Conservation (phyloP, 768 basidiomycete species). For the Lanmaoa pseudosensibilis region DNA sequence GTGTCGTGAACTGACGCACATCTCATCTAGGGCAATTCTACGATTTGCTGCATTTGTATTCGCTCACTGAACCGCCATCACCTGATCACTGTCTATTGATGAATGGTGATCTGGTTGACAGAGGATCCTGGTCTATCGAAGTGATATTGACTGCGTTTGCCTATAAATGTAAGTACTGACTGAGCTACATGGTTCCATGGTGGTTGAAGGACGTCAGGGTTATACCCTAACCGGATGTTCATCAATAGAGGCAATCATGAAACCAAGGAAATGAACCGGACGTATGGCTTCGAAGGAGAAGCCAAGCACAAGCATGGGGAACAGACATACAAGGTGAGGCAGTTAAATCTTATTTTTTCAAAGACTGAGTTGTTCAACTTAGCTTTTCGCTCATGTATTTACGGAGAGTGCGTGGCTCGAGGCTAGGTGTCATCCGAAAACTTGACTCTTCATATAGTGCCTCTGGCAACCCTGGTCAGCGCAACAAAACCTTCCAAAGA, state of each 20-base stretch:
- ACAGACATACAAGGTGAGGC: conserved; percentile 80
- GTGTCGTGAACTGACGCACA: not conserved
- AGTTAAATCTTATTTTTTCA: not conserved
- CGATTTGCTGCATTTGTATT: conserved; percentile 85
- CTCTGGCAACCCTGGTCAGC: conserved; percentile 81
- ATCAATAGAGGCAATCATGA: conserved; percentile 98
- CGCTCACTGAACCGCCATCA: conserved; percentile 81
- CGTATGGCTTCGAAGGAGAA: conserved; percentile 95
- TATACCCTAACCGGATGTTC: conserved; percentile 86
- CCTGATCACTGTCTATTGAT: conserved; percentile 85
- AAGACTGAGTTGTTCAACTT: conserved; percentile 5
- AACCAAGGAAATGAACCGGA: conserved; percentile 94
- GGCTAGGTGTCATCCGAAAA: not conserved
- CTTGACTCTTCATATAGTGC: conserved; percentile 55
- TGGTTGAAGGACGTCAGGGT: conserved; percentile 53
- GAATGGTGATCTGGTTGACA: conserved; percentile 96
- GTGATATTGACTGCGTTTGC: conserved; percentile 92
- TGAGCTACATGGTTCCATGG: not conserved
- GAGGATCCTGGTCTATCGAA: conserved; percentile 94
- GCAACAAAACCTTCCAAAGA: conserved; percentile 59
- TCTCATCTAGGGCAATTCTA: conserved; percentile 80
- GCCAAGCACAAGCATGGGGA: conserved; percentile 96
- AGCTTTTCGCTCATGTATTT: conserved; percentile 95
- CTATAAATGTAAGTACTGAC: conserved; percentile 74
- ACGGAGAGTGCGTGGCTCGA: conserved; percentile 62